These are phyloP conservation scores for Cystoderma amianthinum DNA, from an alignment of 768 basidiomycete species.

Conservation along the genomic window DNA sequence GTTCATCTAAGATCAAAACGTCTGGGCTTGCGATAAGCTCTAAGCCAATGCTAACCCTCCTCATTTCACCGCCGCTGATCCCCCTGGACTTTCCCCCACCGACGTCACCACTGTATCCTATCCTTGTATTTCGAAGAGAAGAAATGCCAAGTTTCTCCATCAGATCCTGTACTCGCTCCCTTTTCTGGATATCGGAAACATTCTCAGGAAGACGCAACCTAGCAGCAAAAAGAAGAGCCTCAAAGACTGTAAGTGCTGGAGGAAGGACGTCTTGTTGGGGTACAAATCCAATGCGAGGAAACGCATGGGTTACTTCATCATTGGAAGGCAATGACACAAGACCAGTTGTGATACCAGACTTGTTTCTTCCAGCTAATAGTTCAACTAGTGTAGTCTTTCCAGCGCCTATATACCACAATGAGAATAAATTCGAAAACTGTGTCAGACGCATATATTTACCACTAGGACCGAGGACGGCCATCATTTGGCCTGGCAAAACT, in stretches of 20 bases:
- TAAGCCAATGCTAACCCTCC: slow-evolving; percentile 84
- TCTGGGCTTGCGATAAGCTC: slow-evolving; percentile 85
- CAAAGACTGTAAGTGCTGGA: slow-evolving; percentile 69
- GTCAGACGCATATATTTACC: slow-evolving; percentile 35
- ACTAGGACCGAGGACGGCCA: slow-evolving; percentile 89
- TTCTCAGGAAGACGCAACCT: slow-evolving; percentile 77
- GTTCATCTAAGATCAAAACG: slow-evolving; percentile 83
- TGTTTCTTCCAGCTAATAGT: slow-evolving; percentile 78
- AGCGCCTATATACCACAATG: slow-evolving; percentile 47
- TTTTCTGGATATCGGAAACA: slow-evolving; percentile 54
- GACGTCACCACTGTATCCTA: slow-evolving; percentile 45
- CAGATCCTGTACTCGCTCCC: slow-evolving; percentile 57
- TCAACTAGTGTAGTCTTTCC: slow-evolving; percentile 93
- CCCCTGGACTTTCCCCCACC: slow-evolving; percentile 71
- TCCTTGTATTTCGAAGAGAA: slow-evolving; percentile 61
- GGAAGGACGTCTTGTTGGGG: slow-evolving; percentile 85
- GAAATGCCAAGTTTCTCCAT: slow-evolving; percentile 76
- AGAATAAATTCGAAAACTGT: slow-evolving; percentile 1
- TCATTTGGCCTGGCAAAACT: slow-evolving; percentile 76
- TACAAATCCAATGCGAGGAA: slow-evolving; percentile 74
- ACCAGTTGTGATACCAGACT: slow-evolving; percentile 66
- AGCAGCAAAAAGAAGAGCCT: slow-evolving; percentile 82
- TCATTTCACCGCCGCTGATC: slow-evolving; percentile 89
- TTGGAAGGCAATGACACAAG: slow-evolving; percentile 47
- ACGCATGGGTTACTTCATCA: slow-evolving; percentile 13